These are phyloP conservation scores for Ceratobasidium sp. DNA, from an alignment of 1,284 basidiomycete species.

Conservation along the genomic window DNA sequence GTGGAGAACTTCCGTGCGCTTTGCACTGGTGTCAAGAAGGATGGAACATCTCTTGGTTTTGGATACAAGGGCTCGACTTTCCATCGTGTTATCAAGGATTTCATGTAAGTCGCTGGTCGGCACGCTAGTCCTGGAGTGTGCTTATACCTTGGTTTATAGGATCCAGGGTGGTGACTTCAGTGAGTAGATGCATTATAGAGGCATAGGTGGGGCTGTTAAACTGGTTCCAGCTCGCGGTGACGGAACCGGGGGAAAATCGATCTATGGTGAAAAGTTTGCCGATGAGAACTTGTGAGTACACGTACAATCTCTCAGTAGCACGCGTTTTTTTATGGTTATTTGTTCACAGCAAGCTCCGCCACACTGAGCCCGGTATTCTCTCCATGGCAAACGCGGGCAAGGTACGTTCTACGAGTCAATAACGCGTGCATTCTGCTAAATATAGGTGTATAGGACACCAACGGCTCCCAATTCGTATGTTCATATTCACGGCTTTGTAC, in stretches of 20 bases:
- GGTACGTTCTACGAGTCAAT: conserved; percentile 39
- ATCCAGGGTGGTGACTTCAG: conserved; percentile 77
- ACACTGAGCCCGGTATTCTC: conserved; percentile 82
- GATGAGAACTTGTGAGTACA: conserved; percentile 82
- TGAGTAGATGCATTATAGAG: conserved; percentile 48
- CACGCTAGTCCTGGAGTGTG: background rate
- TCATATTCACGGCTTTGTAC: conserved; percentile 34
- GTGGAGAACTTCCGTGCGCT: conserved; percentile 75
- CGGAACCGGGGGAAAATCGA: conserved; percentile 68
- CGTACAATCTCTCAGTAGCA: background rate
- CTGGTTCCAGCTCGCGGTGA: conserved; percentile 58
- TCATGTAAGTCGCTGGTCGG: conserved; percentile 58
- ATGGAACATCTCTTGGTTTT: conserved; percentile 73
- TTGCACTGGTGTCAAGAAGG: conserved; percentile 75
- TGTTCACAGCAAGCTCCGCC: conserved; percentile 78
- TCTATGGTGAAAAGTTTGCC: conserved; percentile 65
- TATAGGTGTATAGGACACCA: conserved; percentile 50
- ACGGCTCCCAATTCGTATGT: conserved; percentile 81
- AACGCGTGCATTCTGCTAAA: conserved; percentile 45
- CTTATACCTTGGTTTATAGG: conserved; percentile 50
- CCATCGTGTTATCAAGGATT: conserved; percentile 74
- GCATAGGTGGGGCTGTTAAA: conserved; percentile 4
- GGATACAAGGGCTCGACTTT: conserved; percentile 75
- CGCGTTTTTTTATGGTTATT: conserved; percentile 7
- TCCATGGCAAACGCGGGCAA: conserved; percentile 90